phyloP scores from a whole-genome alignment of 257 asterid species.

The Prunella vulgaris region DNA sequence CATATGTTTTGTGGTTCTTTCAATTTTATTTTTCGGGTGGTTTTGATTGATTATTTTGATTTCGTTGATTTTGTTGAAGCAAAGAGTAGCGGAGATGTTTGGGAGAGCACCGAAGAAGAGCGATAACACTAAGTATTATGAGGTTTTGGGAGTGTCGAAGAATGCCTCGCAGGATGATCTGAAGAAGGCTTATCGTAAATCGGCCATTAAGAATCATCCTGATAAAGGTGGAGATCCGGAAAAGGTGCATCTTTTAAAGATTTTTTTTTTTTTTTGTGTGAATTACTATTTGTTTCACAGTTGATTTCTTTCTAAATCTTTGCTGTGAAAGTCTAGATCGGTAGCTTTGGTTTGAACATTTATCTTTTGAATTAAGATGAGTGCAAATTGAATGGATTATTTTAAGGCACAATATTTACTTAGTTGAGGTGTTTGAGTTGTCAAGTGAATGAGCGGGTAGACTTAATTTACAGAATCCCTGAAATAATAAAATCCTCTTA shows the following conservation, averaged over 20 bases:
- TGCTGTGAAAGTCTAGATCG: constrained; percentile 4
- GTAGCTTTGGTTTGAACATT: not conserved
- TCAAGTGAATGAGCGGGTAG: not conserved
- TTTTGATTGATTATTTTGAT: not conserved
- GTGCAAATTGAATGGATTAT: not conserved
- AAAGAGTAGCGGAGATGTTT: constrained; percentile 50
- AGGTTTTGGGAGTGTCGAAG: constrained; percentile 64
- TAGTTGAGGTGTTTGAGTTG: not conserved
- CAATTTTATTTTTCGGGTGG: not conserved
- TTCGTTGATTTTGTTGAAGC: constrained; percentile 13
- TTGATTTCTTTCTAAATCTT: not conserved
- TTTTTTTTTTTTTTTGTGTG: not conserved
- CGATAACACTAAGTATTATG: constrained; percentile 77
- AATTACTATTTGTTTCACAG: not conserved
- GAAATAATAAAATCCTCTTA: not conserved
- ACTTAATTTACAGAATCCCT: not conserved
- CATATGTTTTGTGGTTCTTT: not conserved
- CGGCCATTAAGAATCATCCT: constrained; percentile 80
- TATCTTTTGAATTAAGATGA: not conserved
- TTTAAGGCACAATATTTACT: not conserved
- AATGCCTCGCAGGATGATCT: constrained; percentile 64
- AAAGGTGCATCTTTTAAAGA: constrained; percentile 32
- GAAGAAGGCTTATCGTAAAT: constrained; percentile 78
- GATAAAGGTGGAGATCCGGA: constrained; percentile 93
- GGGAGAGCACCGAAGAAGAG: constrained; percentile 79